Conservation (phyloP, 2,329 filamentous ascomycete genomes). For the Sordariomycetes sp. region DNA sequence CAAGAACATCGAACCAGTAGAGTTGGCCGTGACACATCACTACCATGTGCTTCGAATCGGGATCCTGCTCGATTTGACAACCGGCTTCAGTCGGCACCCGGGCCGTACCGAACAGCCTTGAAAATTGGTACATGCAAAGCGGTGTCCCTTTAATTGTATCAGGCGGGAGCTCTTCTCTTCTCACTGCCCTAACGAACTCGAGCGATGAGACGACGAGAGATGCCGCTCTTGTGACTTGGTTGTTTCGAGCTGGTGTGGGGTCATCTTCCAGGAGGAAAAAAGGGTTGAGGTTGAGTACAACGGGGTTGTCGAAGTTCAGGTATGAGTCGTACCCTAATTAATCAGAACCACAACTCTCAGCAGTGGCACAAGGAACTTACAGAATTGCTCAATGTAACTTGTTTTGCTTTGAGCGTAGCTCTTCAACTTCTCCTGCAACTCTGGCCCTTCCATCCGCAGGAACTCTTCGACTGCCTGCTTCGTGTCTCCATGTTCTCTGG, state of each 20-base stretch:
- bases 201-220: constrained; percentile 85
- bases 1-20: constrained; percentile 97
- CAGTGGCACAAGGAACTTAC: no score
- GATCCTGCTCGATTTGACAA: constrained; percentile 92
- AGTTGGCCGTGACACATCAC: constrained; percentile 93
- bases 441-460: constrained; percentile 68
- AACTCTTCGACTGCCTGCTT: constrained; percentile 76
- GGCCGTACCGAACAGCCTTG: constrained; percentile 87
- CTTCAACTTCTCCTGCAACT: constrained; percentile 81
- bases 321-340: constrained; percentile 99
- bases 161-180: constrained; percentile 84
- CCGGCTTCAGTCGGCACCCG: constrained; percentile 89
- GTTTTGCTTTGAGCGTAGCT: constrained; percentile 83
- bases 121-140: constrained; percentile 98
- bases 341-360: no score
- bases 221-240: constrained; percentile 89
- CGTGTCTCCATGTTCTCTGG: constrained; percentile 76
- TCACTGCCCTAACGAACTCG: constrained; percentile 85
- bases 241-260: constrained; percentile 89
- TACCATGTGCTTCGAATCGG: constrained; percentile 84
- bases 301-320: constrained; percentile 93
- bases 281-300: constrained; percentile 93
- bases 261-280: constrained; percentile 98
- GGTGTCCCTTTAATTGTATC: constrained; percentile 78
- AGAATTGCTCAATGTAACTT: constrained; percentile 98